Conservation (phyloP, 176 grass and related monocot genomes). For the Musa beccarii region DNA sequence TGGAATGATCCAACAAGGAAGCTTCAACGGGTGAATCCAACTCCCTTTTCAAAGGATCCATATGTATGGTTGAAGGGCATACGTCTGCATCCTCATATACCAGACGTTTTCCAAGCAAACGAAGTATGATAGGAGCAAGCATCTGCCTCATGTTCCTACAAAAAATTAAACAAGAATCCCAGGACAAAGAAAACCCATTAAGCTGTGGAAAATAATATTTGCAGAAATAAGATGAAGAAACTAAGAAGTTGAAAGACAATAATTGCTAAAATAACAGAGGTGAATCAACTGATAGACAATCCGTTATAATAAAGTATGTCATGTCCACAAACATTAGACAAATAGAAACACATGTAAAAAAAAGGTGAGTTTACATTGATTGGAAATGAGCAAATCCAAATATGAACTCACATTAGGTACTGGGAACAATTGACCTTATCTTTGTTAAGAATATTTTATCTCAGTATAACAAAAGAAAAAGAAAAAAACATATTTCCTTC, state of each 20-base stretch:
- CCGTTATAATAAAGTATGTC: too few relatives aligned
- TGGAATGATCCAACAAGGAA: conserved; percentile 56
- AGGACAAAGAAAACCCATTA: not conserved
- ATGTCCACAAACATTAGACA: too few relatives aligned
- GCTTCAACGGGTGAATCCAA: conserved; percentile 46
- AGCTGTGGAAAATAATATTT: conserved; percentile 6
- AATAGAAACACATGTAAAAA: too few relatives aligned
- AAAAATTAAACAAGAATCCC: not conserved
- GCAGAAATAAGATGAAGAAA: conserved; percentile 16
- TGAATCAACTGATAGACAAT: too few relatives aligned
- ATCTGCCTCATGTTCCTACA: conserved; percentile 65
- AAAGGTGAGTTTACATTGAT: too few relatives aligned
- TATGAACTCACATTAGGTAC: too few relatives aligned
- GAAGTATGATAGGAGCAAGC: conserved; percentile 69
- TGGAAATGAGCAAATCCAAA: too few relatives aligned
- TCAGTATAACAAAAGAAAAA: too few relatives aligned
- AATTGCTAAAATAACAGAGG: too few relatives aligned
- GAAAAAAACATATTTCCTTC: too few relatives aligned
- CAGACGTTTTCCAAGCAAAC: conserved; percentile 68
- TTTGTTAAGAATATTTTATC: too few relatives aligned
- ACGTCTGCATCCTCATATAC: conserved; percentile 76
- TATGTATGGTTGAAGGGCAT: conserved; percentile 37
- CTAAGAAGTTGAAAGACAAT: not conserved
- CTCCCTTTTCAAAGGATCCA: conserved; percentile 35
- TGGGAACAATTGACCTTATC: too few relatives aligned